Evolutionary conservation across 2,329 filamentous ascomycete genomes (phyloP), one percentile per base, ranked within the genome.

Genomic region (Myriosclerotinia duriaeana): DNA sequence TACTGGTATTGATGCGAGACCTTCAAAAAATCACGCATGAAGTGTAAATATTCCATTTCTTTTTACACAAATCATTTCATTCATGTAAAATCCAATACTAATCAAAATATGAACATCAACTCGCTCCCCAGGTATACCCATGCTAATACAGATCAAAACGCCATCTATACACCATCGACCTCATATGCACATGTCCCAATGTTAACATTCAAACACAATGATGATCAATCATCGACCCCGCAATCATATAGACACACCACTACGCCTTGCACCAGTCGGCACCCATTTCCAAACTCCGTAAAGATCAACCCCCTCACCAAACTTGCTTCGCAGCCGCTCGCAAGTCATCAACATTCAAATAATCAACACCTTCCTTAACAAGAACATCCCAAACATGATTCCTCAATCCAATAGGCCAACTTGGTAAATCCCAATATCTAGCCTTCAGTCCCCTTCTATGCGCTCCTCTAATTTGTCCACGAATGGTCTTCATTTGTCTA

Each of bases 271-370:
- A 60, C 20, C 7, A 36, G 8, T 36, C 8, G 6, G 7, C 4
- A 3, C 30, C 46, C 7, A 9, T 22, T 36, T 48, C 34, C 20
- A 12, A 50, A 50, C 20, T 46, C 12, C 20, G 7, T 15, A 42
- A 2, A 26, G 26, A 15, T 1, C 15, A 8, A 53, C n/a, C 52
- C 46, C 22, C 7, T 69, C 8, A 74, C 73, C 73, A 74, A n/a
- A 65, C 64, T 42, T 69, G 52, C 56, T 63, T 72, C n/a, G 68
- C 68, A 5, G 69, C 74, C 11, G 78, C 82, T 66, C 78, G 77
- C 65, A 89, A 73, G 73, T 89, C 84, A 75, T 89, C 87, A 6
- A 85, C 84, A 74, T 87, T 89, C 62, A 89, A 72, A 54, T 88
- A 76, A 73, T 87, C 86, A 5, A 85, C 83, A 0, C 84, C 86